These are phyloP conservation scores for Crassisporium funariophilum DNA, from an alignment of 768 basidiomycete species.

Conservation along the genomic window DNA sequence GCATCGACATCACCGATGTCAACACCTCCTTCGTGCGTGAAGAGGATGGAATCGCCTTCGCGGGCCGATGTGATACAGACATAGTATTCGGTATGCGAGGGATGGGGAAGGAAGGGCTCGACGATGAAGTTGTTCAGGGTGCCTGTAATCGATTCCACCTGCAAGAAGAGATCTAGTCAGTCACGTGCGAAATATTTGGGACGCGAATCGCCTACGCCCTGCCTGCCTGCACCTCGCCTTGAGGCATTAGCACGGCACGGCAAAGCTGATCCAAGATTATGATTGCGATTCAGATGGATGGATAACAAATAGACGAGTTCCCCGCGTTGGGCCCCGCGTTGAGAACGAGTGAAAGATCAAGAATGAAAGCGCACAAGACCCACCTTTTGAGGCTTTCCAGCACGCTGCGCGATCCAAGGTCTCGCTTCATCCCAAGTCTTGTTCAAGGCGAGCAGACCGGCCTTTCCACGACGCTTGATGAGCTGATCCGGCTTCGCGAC, in stretches of 20 bases:
- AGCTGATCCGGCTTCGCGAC: conserved; percentile 98
- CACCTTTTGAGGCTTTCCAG: conserved; percentile 92
- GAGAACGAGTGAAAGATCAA: conserved; percentile 2
- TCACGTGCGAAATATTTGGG: conserved; percentile 21
- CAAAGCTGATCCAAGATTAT: conserved; percentile 10
- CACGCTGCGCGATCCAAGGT: conserved; percentile 83
- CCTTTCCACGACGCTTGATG: conserved; percentile 99
- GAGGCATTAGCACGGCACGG: conserved; percentile 3
- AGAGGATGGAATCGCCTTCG: conserved; percentile 94
- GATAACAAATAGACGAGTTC: conserved; percentile 11
- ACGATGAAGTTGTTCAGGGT: conserved; percentile 97
- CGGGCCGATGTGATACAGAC: conserved; percentile 97
- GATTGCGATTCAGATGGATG: conserved; percentile 19
- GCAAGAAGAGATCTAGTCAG: conserved; percentile 13
- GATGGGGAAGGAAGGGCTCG: conserved; percentile 98
- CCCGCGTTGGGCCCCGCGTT: conserved; percentile 4
- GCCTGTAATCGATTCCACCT: conserved; percentile 95
- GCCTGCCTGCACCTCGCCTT: conserved; percentile 6
- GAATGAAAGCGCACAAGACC: conserved; percentile 29
- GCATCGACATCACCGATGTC: conserved; percentile 98
- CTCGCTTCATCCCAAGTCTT: conserved; percentile 88
- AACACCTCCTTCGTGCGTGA: conserved; percentile 98
- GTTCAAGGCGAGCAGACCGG: conserved; percentile 92
- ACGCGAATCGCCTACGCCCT: conserved; percentile 14
- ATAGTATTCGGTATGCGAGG: conserved; percentile 93